Evolutionary conservation across 139 green algal genomes (phyloP).

Genomic region (Zygnema cylindricum): DNA sequence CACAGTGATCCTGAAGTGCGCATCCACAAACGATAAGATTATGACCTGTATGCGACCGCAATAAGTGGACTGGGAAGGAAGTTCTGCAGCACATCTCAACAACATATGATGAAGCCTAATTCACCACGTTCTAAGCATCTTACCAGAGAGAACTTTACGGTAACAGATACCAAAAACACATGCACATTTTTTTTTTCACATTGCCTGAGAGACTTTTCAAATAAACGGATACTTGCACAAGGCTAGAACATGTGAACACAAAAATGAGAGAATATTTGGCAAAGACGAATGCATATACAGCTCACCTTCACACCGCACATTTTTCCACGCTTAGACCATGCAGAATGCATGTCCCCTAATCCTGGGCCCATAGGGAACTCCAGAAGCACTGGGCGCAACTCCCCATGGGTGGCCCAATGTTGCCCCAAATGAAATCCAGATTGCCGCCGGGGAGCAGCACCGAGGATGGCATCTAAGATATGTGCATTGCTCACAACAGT

Average conservation of each 20-base stretch:
- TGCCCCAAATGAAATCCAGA: conserved; percentile 12
- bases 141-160: too few species aligned
- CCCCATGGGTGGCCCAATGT: conserved; percentile 18
- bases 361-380: conserved; percentile 38
- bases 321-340: conserved; percentile 40
- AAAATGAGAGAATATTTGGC: background rate
- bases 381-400: conserved; percentile 33
- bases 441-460: conserved; percentile 6
- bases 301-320: background rate
- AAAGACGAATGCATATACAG: background rate
- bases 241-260: background rate
- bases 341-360: conserved; percentile 27
- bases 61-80: too few species aligned
- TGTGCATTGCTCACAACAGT: conserved; percentile 21
- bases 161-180: too few species aligned
- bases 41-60: too few species aligned
- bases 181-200: too few species aligned
- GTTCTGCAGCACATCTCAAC: too few species aligned
- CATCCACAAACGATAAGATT: too few species aligned
- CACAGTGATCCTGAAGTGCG: too few species aligned
- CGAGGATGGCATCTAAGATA: conserved; percentile 44
- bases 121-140: too few species aligned
- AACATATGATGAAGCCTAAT: too few species aligned
- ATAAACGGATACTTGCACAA: too few species aligned
- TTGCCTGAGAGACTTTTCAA: too few species aligned